These are phyloP conservation scores for Nigrograna mackinnonii DNA, from an alignment of 2,329 filamentous ascomycete genomes.

Conservation along the genomic window DNA sequence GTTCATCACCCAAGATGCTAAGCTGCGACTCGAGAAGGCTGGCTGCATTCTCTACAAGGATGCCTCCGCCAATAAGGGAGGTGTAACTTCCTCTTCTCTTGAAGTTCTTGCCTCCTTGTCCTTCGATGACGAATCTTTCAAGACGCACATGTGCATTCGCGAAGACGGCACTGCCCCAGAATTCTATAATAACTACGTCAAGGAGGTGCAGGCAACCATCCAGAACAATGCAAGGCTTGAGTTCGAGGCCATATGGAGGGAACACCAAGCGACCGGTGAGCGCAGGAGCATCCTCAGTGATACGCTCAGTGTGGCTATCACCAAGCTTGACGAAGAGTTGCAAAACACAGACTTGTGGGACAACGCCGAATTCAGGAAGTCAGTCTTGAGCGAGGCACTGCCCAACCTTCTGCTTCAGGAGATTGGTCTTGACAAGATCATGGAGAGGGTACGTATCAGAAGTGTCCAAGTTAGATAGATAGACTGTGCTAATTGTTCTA, in stretches of 20 bases:
- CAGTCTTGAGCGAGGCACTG: conserved; percentile 82
- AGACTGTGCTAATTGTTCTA: conserved; percentile 34
- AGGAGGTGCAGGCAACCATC: conserved; percentile 87
- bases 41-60: conserved; percentile 97
- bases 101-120: conserved; percentile 94
- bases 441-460: conserved; percentile 68
- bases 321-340: conserved; percentile 93
- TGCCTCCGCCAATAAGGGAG: conserved; percentile 97
- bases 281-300: conserved; percentile 88
- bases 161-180: conserved; percentile 78
- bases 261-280: conserved; percentile 80
- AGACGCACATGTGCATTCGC: conserved; percentile 87
- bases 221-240: conserved; percentile 89
- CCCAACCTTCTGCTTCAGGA: conserved; percentile 82
- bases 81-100: conserved; percentile 94
- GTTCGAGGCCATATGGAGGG: conserved; percentile 98
- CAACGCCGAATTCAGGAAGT: conserved; percentile 74
- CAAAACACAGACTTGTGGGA: conserved; percentile 93
- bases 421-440: conserved; percentile 87
- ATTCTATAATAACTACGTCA: conserved; percentile 94
- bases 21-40: conserved; percentile 91
- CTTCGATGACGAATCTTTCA: conserved; percentile 88
- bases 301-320: conserved; percentile 88
- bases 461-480: neutral
- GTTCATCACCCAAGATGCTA: conserved; percentile 98